Base-by-base conservation (phyloP, 768 basidiomycete species). In the Paxillus ammoniavirescens region DNA sequence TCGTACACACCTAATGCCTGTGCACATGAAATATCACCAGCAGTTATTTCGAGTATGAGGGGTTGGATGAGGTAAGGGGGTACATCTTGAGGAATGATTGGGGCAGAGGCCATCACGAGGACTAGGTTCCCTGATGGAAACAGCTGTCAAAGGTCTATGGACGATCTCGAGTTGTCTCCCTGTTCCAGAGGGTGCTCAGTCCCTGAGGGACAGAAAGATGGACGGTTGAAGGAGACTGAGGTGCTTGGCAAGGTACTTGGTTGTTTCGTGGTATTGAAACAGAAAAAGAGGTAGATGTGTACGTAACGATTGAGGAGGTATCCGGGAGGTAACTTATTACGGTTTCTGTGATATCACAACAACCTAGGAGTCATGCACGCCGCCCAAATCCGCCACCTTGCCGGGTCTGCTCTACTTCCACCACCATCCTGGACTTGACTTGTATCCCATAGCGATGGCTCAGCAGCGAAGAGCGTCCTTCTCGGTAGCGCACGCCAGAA, bases 51-150 rank as follows among this genome's bases (percentile, higher is more conserved):
- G 10, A 72, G 70, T 55, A 82, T 73, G 28, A 82, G 74, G 8
- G 71, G 69, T 55, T 77, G 81, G 17, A 84, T 62, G 53, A 81
- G 75, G 66, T 85, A 89, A 9, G 85, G 87, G 8, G 86, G 83
- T 5, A 86, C 75, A 42, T 82, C 77, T 33, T 79, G 61, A 7
- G 78, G 77, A 38, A 66, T 69, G 10, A 26, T n/a, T 7, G 50
- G 48, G 59, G 55, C 59, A 2, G 51, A 35, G 47, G 65, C 47
- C 66, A 68, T 66, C 46, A 42, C 49, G 42, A 46, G 13, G 33
- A 26, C n/a, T 17, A 21, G 21, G 8, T 52, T 38, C 8, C 37
- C 33, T 9, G 48, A 49, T 18, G 48, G 7, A 23, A 31, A 45
- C 43, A 28, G 14, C 23, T 42, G 15, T 41, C 38, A 23, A 40